phyloP scores from a whole-genome alignment of 257 asterid species.

The Jasminum sambac region DNA sequence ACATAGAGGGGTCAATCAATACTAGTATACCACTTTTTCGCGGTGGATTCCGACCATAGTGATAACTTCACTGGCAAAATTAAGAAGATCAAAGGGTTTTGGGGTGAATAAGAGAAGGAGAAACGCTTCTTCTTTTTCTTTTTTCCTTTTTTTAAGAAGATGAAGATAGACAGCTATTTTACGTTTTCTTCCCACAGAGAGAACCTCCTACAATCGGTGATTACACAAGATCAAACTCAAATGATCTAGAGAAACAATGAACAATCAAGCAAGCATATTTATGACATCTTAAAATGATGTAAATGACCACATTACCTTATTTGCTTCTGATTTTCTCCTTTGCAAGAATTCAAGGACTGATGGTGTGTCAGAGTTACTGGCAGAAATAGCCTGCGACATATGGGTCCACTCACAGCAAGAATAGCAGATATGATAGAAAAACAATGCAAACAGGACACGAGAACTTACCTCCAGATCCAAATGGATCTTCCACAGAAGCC shows the following conservation, averaged over 20 bases:
- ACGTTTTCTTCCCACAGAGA: no score
- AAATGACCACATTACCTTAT: slow-evolving; percentile 52
- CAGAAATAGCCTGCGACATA: slow-evolving; percentile 77
- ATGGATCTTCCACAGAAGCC: slow-evolving; percentile 75
- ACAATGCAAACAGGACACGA: slow-evolving; percentile 18
- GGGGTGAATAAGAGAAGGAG: no score
- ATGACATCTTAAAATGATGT: slow-evolving; percentile 7
- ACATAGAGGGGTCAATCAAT: slow-evolving; percentile 12
- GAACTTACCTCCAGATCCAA: slow-evolving; percentile 88
- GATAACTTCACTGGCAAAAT: no score
- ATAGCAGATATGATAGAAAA: slow-evolving; percentile 21
- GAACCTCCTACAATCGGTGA: no score
- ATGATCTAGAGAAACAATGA: background rate
- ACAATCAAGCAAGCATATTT: slow-evolving; percentile 4
- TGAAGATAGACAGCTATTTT: no score
- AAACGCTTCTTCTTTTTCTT: no score
- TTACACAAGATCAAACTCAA: background rate
- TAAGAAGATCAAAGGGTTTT: no score
- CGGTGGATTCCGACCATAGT: no score
- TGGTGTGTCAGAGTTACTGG: slow-evolving; percentile 88
- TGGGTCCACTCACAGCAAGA: slow-evolving; percentile 26
- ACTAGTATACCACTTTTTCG: no score
- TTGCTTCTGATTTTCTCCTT: slow-evolving; percentile 85
- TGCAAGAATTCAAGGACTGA: slow-evolving; percentile 82
- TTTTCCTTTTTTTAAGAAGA: no score